These are phyloP conservation scores for Spiraea crenata DNA, from an alignment of 331 rosid species.

Conservation along the genomic window DNA sequence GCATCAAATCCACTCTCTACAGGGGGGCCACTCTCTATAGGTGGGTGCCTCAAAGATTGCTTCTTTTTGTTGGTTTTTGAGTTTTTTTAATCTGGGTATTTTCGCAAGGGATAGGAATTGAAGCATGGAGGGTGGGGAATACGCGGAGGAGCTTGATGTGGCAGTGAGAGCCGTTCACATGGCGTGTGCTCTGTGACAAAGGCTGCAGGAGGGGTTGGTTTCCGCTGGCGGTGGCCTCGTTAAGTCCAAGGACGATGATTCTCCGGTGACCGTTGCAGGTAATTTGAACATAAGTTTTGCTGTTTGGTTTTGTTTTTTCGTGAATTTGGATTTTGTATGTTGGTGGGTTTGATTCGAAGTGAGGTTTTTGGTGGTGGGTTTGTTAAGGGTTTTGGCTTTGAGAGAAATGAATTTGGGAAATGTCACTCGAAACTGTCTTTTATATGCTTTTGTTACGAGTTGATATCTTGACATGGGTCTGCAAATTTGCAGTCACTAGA, in stretches of 20 bases:
- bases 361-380: constrained; percentile 5
- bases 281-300: constrained; percentile 13
- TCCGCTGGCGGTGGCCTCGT: constrained; percentile 38
- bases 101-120: constrained; percentile 17
- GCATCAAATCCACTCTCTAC: too few relatives aligned
- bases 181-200: constrained; percentile 75
- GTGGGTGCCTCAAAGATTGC: constrained; percentile 28
- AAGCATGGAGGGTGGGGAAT: constrained; percentile 55
- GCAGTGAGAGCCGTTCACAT: constrained; percentile 86
- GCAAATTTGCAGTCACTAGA: too few relatives aligned
- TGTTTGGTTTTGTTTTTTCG: constrained; percentile 9
- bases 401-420: neutral
- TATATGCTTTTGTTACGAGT: neutral
- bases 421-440: neutral
- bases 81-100: constrained; percentile 28
- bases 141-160: constrained; percentile 64
- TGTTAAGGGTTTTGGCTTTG: neutral
- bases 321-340: neutral
- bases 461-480: too few relatives aligned
- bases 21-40: too few relatives aligned
- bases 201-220: constrained; percentile 66
- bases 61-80: neutral
- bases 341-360: constrained; percentile 12
- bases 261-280: constrained; percentile 96
- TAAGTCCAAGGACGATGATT: constrained; percentile 77